phyloP scores from a whole-genome alignment of 257 asterid genomes.

The Capsicum pubescens region DNA sequence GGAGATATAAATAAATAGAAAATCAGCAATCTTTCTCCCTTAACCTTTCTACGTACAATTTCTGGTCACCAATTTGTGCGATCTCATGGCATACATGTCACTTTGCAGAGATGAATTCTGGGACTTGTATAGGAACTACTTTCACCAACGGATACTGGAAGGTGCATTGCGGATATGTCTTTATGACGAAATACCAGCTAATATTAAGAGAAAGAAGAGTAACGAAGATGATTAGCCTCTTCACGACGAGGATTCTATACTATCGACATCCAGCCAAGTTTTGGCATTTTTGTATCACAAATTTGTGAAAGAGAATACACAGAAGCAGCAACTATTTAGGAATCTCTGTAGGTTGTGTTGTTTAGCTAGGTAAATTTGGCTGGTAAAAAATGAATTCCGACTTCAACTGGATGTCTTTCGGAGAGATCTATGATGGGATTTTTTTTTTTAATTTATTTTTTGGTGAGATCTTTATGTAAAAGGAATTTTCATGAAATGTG shows the following conservation, averaged over 20 bases:
- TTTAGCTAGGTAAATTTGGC: background rate
- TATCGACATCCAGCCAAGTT: background rate
- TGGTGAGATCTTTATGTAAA: background rate
- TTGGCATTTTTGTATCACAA: conserved; percentile 13
- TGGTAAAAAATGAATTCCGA: background rate
- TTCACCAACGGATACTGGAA: conserved; percentile 68
- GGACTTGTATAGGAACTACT: conserved; percentile 74
- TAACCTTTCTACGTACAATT: background rate
- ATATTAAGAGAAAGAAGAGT: background rate
- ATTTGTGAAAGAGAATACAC: background rate
- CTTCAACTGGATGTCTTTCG: background rate
- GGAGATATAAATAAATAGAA: background rate
- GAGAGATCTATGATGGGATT: background rate
- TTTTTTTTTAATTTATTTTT: background rate
- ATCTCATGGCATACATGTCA: conserved; percentile 24
- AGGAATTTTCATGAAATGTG: background rate
- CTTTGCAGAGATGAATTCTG: conserved; percentile 89
- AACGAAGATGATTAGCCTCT: conserved; percentile 1
- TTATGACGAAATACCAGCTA: conserved; percentile 54
- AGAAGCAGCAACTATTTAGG: background rate
- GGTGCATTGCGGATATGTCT: conserved; percentile 74
- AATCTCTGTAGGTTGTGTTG: background rate
- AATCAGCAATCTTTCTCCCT: background rate
- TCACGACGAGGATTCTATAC: background rate
- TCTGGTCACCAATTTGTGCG: background rate